Evolutionary conservation across 2,329 filamentous ascomycete genomes (phyloP), one percentile per base, ranked within the genome.

Genomic region (Neofusicoccum sp.): DNA sequence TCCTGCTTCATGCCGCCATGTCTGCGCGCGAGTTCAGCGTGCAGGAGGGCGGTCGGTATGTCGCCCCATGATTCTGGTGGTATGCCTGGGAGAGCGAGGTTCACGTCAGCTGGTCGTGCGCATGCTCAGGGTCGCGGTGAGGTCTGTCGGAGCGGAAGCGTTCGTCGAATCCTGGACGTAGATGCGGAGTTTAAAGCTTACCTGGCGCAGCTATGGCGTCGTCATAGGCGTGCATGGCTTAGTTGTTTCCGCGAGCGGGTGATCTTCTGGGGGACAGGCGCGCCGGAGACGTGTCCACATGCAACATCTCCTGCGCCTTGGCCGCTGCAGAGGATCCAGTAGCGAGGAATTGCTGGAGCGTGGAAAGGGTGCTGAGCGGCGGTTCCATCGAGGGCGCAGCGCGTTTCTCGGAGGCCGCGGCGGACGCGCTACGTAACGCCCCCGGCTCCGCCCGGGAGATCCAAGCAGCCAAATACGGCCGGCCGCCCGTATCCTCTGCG

Each of bases 1-100:
- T 44, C 78, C 74, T n/a, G 70, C 70, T 58, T 78, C 73, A 69
- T 83, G 78, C 71, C 84, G 75, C 68, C 82, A 77, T 61, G 72
- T 73, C 37, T 45, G 14, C 54, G 54, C 6, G 31, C 31, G 39
- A 86, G 73, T 73, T 85, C 83, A 39, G 78, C 79, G 65, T 74
- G 79, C 41, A 85, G 79, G 52, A 81, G 64, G 52, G 75, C 70
- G 52, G 77, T 76, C 12, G 80, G 77, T 33, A 81, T 71, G 63
- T 77, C 71, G 59, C 71, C 67, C 73, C 76, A 79, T 66, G 71
- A 66, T 47, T 71, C 54, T 39, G 54, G 54, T 9, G 33, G 43
- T 29, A 56, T 45, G 37, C 52, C 64, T 65, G 33, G 43, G 52
- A 39, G 41, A 31, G 41, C n/a, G 41, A 31, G 28, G 29, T 41